phyloP scores from a whole-genome alignment of 192 early-diverging fungal species.

The Pilobolus umbonatus region DNA sequence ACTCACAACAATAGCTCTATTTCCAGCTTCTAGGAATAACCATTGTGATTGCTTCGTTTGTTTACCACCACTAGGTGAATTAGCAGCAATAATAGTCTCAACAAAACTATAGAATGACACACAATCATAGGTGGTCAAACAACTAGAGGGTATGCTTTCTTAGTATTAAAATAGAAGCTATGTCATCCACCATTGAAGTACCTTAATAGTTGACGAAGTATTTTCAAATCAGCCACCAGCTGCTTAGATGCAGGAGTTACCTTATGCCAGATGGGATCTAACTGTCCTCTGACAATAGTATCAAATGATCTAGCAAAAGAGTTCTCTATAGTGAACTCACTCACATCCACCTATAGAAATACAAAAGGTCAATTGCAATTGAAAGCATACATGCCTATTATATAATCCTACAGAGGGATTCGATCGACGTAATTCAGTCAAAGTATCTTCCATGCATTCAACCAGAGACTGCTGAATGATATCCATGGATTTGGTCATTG shows the following conservation, averaged over 20 bases:
- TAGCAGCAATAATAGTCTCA: slow-evolving; percentile 72
- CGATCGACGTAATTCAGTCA: slow-evolving; percentile 69
- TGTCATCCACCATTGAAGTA: slow-evolving; percentile 1
- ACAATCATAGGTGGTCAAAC: slow-evolving; percentile 79
- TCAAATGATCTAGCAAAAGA: slow-evolving; percentile 86
- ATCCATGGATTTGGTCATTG: slow-evolving; percentile 76
- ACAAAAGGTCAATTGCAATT: background rate
- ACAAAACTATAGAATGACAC: slow-evolving; percentile 85
- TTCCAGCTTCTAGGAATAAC: slow-evolving; percentile 82
- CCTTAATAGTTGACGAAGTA: slow-evolving; percentile 64
- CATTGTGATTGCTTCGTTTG: slow-evolving; percentile 60
- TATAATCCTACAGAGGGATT: slow-evolving; percentile 45
- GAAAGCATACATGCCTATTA: background rate
- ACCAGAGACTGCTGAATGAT: slow-evolving; percentile 77
- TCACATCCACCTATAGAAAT: slow-evolving; percentile 58
- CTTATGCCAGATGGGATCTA: slow-evolving; percentile 87
- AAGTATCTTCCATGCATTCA: slow-evolving; percentile 76
- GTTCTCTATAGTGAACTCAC: slow-evolving; percentile 85
- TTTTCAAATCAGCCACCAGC: slow-evolving; percentile 69
- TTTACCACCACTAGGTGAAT: slow-evolving; percentile 35
- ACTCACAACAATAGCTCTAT: slow-evolving; percentile 65
- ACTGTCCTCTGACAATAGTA: slow-evolving; percentile 62
- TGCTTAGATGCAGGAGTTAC: slow-evolving; percentile 68
- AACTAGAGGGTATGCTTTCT: slow-evolving; percentile 35
- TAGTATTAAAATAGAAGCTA: background rate